Evolutionary conservation across 208 protist species (phyloP), one percentile per base, ranked within the genome.

Genomic region (Acanthamoeba castellanii): DNA sequence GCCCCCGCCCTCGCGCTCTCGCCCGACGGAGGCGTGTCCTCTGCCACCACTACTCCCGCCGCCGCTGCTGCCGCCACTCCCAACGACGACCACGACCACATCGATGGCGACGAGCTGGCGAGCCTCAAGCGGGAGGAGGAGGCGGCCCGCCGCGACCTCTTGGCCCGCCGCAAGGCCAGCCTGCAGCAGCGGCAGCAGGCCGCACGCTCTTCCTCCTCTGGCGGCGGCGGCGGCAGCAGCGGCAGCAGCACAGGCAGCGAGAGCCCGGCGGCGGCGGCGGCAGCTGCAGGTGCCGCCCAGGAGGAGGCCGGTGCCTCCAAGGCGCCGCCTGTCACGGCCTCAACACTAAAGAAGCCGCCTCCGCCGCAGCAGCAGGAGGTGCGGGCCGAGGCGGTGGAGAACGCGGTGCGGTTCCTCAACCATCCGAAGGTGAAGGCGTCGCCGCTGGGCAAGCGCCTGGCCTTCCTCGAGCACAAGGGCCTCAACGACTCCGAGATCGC

Each of bases 391-490:
- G 37, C 32, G 76, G 76, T 84, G 37, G 37, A 84, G 45, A 84
- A 84, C 37, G 76, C 76, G 76, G 37, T 84, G 37, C 32, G 45
- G 9, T 84, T 84, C 30, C 45, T 84, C 22, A 84, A 42, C 76
- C 76, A 84, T 22, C 76, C 76, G 9, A 84, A 84, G 45, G 76
- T 84, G 76, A 18, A 84, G 76, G 45, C 37, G 13, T 84, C 76
- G 34, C 76, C 76, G 9, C 30, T 84, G 37, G 76, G 76, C 76
- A 84, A 84, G 76, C 76, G 76, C 6, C 13, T 84, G 22, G 76
- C 76, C 76, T 84, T 84, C 76, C 37, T 84, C 13, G 76, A 84
- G 45, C 76, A 84, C 76, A 84, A 84, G 76, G 76, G 76, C 76
- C 76, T 84, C 76, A 84, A 84, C 76, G 76, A 84, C 76, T 27